These are phyloP conservation scores for Wickerhamomyces strasburgensis DNA, from an alignment of 805 yeast genomes.

Conservation along the genomic window DNA sequence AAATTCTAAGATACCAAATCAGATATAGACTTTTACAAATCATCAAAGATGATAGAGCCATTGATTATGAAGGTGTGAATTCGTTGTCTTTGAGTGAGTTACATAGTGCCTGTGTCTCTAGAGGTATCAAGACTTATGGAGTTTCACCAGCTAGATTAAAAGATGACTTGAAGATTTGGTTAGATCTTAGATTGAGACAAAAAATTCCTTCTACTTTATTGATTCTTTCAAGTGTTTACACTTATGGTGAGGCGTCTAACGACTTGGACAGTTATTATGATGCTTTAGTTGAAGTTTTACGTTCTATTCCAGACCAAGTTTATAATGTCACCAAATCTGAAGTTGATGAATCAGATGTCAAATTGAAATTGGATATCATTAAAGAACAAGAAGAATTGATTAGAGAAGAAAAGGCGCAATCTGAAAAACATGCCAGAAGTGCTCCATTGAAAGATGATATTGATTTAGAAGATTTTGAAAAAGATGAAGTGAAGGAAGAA, in stretches of 20 bases:
- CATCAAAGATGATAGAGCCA: slow-evolving; percentile 87
- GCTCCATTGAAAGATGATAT: slow-evolving; percentile 32
- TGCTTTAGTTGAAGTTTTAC: slow-evolving; percentile 80
- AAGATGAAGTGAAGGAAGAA: slow-evolving; percentile 14
- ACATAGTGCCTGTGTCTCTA: slow-evolving; percentile 83
- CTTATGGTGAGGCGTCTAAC: slow-evolving; percentile 62
- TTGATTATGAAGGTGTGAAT: slow-evolving; percentile 92
- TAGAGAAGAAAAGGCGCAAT: slow-evolving; percentile 80
- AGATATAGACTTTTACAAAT: slow-evolving; percentile 87
- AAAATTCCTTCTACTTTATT: slow-evolving; percentile 88
- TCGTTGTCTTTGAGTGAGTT: slow-evolving; percentile 73
- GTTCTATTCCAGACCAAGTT: slow-evolving; percentile 90
- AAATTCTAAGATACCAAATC: slow-evolving; percentile 85
- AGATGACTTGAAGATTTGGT: slow-evolving; percentile 81
- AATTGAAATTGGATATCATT: slow-evolving; percentile 65
- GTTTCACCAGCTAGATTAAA: slow-evolving; percentile 79
- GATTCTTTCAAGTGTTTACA: slow-evolving; percentile 81
- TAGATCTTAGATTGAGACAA: slow-evolving; percentile 82
- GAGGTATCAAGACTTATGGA: slow-evolving; percentile 82
- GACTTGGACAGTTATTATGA: slow-evolving; percentile 61
- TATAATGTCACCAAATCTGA: slow-evolving; percentile 93
- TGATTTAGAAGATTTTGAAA: slow-evolving; percentile 34
- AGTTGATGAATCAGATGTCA: slow-evolving; percentile 55
- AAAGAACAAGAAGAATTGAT: slow-evolving; percentile 81
- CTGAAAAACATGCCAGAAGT: slow-evolving; percentile 31